phyloP scores from a whole-genome alignment of 257 asterid species.

The Solanum piurae region DNA sequence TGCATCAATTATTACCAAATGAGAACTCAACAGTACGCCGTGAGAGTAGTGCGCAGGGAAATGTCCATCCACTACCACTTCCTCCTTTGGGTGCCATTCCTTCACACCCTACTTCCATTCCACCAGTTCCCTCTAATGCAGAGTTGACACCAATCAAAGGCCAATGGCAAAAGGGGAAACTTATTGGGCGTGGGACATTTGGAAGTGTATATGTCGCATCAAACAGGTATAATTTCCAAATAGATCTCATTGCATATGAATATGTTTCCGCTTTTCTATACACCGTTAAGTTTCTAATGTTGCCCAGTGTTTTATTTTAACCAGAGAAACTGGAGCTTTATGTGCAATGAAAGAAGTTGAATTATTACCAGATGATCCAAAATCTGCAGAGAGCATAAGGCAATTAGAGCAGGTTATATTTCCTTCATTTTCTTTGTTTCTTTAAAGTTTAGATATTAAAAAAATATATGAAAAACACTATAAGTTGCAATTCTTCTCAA shows the following conservation, averaged over 20 bases:
- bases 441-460: neutral
- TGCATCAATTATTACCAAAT: constrained; percentile 1
- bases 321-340: constrained; percentile 86
- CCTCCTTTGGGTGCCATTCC: constrained; percentile 55
- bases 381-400: constrained; percentile 68
- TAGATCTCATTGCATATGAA: neutral
- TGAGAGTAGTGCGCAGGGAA: constrained; percentile 38
- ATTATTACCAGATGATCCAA: constrained; percentile 66
- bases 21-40: constrained; percentile 16
- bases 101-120: constrained; percentile 24
- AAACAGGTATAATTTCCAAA: constrained; percentile 41
- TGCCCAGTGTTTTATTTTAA: neutral
- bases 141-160: constrained; percentile 42
- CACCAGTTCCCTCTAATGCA: constrained; percentile 27
- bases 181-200: constrained; percentile 86
- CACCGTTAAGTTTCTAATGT: neutral
- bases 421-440: neutral
- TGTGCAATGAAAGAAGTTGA: constrained; percentile 98
- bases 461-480: neutral
- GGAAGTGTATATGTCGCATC: constrained; percentile 89
- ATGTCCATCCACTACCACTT: constrained; percentile 68
- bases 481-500: neutral
- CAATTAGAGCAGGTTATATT: constrained; percentile 71
- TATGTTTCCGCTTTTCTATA: neutral
- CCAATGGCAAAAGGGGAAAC: constrained; percentile 88